phyloP scores from a whole-genome alignment of 306 rosid genomes.

The Cyamopsis tetragonoloba region DNA sequence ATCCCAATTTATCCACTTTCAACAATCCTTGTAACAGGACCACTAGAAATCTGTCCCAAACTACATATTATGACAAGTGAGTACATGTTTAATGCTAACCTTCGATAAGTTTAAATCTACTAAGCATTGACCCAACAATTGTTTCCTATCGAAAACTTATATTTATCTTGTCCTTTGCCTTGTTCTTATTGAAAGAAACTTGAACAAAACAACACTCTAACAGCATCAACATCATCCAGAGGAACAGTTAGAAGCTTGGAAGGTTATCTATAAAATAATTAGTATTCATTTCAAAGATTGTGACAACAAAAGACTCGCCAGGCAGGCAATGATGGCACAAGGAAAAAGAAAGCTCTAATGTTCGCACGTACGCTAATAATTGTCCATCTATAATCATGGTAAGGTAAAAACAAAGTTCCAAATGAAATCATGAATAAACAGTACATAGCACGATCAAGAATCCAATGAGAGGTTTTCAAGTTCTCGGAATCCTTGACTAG shows the following conservation, averaged over 20 bases:
- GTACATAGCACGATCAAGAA: slow-evolving; percentile 40
- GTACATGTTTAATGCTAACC: not conserved
- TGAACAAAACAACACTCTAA: slow-evolving; percentile 10
- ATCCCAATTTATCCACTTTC: slow-evolving; percentile 25
- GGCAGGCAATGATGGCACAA: slow-evolving; percentile 21
- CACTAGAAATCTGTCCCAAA: not conserved
- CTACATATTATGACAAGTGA: not conserved
- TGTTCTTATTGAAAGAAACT: slow-evolving; percentile 19
- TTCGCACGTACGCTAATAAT: slow-evolving; percentile 21
- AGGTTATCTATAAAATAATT: slow-evolving; percentile 7
- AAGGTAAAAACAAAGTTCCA: slow-evolving; percentile 10
- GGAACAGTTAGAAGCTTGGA: slow-evolving; percentile 18
- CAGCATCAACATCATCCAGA: slow-evolving; percentile 21
- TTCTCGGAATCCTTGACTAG: slow-evolving; percentile 49
- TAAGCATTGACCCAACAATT: slow-evolving; percentile 3
- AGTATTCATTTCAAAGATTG: not conserved
- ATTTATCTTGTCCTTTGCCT: slow-evolving; percentile 8
- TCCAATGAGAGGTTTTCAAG: slow-evolving; percentile 64
- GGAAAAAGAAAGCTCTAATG: slow-evolving; percentile 14
- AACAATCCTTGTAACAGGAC: slow-evolving; percentile 34
- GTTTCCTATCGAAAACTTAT: not conserved
- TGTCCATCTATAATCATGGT: slow-evolving; percentile 19
- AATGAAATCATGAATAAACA: slow-evolving; percentile 12
- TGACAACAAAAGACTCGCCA: slow-evolving; percentile 18
- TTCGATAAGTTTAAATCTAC: not conserved